Conservation (phyloP, 169 alveolate genomes). For the Plasmodium malariae region DNA sequence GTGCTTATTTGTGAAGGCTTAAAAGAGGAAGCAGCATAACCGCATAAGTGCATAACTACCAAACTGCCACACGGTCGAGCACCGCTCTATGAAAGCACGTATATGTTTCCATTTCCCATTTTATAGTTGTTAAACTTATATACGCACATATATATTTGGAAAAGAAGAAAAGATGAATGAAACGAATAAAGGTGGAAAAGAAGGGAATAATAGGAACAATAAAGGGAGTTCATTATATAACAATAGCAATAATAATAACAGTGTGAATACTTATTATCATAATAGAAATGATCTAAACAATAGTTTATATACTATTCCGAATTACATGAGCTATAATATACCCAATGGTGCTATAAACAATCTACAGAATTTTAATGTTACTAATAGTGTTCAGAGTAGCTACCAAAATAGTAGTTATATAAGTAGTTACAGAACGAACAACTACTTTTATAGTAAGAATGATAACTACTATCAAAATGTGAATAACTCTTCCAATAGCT, state of each 20-base stretch:
- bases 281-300: slow-evolving; percentile 35
- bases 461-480: slow-evolving; percentile 37
- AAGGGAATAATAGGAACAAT: slow-evolving; percentile 13
- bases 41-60: no score
- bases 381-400: slow-evolving; percentile 3
- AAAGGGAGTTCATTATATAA: background rate
- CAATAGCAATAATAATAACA: background rate
- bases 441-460: slow-evolving; percentile 22
- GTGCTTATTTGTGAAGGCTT: no score
- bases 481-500: background rate
- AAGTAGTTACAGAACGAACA: slow-evolving; percentile 2
- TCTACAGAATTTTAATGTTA: background rate
- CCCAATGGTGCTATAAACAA: background rate
- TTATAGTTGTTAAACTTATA: background rate
- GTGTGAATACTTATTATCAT: background rate
- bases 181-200: slow-evolving; percentile 6
- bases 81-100: no score
- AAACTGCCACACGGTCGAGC: no score
- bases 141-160: background rate
- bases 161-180: slow-evolving; percentile 38
- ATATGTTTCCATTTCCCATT: background rate
- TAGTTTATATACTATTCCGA: slow-evolving; percentile 1
- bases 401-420: background rate
- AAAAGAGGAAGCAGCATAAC: no score
- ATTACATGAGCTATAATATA: background rate